Evolutionary conservation across 495 filamentous ascomycete species (phyloP), one percentile per base, ranked within the genome.

Genomic region (Margaritispora aquatica): DNA sequence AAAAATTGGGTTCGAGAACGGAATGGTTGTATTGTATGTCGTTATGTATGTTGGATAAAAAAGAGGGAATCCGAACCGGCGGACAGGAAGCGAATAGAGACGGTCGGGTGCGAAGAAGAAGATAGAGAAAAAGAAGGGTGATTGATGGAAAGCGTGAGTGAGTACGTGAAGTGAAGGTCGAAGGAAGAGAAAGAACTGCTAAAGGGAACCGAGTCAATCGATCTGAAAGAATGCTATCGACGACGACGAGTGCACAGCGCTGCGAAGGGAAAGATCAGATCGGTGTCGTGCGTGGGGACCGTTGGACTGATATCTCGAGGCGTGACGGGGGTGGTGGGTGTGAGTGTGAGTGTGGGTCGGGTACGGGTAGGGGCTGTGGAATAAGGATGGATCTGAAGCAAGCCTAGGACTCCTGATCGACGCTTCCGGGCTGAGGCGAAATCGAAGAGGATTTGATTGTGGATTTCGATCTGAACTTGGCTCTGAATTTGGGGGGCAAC

Each of bases 191-290:
- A 57, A 58, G 55, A 48, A 26, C 23, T 48, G 10, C 31, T 51
- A 34, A 34, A 34, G 7, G 29, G 29, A n/a, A n/a, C n/a, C n/a
- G 29, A 34, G 15, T 48, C 52, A 54, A 38, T 22, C 55, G 56
- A 62, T 38, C 22, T 29, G 54, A 62, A 67, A 51, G 65, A 64
- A 61, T 61, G 65, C 55, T 67, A 67, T 63, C 55, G 61, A 66
- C 57, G 57, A 60, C 64, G 60, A 59, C 55, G 60, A 66, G 60
- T 63, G 64, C 64, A 61, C 64, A 61, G 64, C 64, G 64, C 60
- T 66, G 60, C 13, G 49, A 31, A 34, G 24, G 41, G 49, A 56
- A 41, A 20, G 24, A 46, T 50, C 7, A 11, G 38, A 29, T 10
- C n/a, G n/a, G n/a, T n/a, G n/a, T n/a, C n/a, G 26, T 5, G 21